A percentile compares a stretch with the other conserved stretches of the same genome.
Conservation (phyloP, 805 yeast genomes). For the Starmerella bombi region DNA sequence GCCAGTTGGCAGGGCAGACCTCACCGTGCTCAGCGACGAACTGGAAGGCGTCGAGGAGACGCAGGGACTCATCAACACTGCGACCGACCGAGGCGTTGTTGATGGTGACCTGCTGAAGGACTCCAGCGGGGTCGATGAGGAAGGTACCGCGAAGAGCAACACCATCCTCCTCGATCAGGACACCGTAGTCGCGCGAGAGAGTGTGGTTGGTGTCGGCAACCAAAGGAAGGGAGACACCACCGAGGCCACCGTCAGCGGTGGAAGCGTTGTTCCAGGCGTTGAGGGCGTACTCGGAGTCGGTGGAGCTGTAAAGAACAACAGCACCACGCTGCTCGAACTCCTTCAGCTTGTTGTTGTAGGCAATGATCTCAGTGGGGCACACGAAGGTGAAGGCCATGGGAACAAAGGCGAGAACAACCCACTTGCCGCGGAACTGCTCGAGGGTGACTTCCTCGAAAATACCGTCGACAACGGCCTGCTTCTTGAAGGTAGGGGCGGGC, state of each 20-base stretch:
- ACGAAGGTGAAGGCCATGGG: slow-evolving; percentile 99
- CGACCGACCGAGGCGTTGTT: slow-evolving; percentile 99
- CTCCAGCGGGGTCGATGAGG: slow-evolving; percentile 92
- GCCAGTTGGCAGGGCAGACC: slow-evolving; percentile 99
- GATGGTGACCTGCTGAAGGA: slow-evolving; percentile 90
- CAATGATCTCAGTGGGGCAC: slow-evolving; percentile 98
- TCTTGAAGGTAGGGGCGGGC: slow-evolving; percentile 92
- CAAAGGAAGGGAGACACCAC: slow-evolving; percentile 87
- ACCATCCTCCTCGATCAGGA: slow-evolving; percentile 90
- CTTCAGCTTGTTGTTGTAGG: slow-evolving; percentile 90
- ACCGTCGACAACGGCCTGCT: slow-evolving; percentile 96
- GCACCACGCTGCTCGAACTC: slow-evolving; percentile 77
- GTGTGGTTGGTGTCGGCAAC: slow-evolving; percentile 94
- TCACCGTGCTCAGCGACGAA: slow-evolving; percentile 98
- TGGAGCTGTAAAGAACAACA: slow-evolving; percentile 87
- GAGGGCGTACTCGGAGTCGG: slow-evolving; percentile 95
- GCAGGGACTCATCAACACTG: slow-evolving; percentile 92
- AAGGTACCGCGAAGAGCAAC: slow-evolving; percentile 96
- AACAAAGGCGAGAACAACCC: slow-evolving; percentile 93
- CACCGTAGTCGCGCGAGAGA: slow-evolving; percentile 93
- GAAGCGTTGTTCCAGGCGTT: slow-evolving; percentile 97
- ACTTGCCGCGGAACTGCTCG: slow-evolving; percentile 92
- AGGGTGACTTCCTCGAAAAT: slow-evolving; percentile 86
- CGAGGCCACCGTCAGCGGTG: slow-evolving; percentile 96
- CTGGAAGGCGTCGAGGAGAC: slow-evolving; percentile 98